A percentile compares a stretch with the other conserved stretches of the same genome.
Evolutionary conservation across 2,329 filamentous ascomycete genomes (phyloP).

Genomic region (Westerdykella ornata): DNA sequence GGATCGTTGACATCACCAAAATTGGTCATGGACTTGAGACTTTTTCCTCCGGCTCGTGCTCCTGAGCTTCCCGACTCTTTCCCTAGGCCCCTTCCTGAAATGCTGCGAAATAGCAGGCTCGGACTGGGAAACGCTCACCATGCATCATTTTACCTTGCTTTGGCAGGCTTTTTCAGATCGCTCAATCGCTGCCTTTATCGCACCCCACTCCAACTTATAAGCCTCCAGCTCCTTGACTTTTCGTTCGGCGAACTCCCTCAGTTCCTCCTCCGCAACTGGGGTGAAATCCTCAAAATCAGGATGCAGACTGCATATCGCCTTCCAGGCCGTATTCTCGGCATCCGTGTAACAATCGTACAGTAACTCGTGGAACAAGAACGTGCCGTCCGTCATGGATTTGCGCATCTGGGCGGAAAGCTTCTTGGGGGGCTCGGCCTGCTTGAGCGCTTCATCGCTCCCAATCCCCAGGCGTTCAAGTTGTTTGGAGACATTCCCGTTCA

Average conservation of each 20-base stretch:
- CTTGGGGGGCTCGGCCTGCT: background rate
- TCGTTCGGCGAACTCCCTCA: background rate
- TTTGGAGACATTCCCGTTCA: too few species aligned
- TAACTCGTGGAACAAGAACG: constrained; percentile 9
- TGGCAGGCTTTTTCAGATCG: too few species aligned
- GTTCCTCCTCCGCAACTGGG: background rate
- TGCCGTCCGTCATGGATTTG: constrained; percentile 7
- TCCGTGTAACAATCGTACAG: constrained; percentile 6
- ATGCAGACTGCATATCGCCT: background rate
- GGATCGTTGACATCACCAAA: too few species aligned
- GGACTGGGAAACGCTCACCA: too few species aligned
- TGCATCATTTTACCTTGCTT: too few species aligned
- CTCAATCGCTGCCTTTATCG: background rate
- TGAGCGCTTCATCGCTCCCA: too few species aligned
- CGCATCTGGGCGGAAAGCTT: constrained; percentile 6
- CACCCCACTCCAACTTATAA: constrained; percentile 2
- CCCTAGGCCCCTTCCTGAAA: too few species aligned
- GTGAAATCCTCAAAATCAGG: constrained; percentile 1
- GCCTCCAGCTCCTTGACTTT: constrained; percentile 5
- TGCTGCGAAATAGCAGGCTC: too few species aligned
- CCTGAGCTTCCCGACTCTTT: too few species aligned
- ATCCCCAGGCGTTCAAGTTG: too few species aligned
- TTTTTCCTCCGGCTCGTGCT: too few species aligned
- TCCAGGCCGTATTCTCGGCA: constrained; percentile 4
- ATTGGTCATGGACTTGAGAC: too few species aligned